A percentile compares a stretch with the other conserved stretches of the same genome.
Conservation (phyloP, 1,139 yeast genomes). For the Yamadazyma atlantica region DNA sequence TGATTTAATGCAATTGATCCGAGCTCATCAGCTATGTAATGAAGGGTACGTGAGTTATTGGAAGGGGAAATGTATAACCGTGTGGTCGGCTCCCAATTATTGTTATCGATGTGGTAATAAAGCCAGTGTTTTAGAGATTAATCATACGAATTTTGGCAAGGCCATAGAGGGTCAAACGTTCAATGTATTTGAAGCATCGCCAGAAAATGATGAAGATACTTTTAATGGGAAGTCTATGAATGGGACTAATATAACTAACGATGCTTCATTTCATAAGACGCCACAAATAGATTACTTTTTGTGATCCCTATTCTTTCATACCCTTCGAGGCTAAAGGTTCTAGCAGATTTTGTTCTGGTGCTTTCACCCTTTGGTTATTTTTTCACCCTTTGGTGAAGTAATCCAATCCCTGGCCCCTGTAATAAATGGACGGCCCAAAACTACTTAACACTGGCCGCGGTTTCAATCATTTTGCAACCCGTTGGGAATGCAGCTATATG, state of each 20-base stretch:
- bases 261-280: conserved; percentile 18
- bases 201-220: conserved; percentile 66
- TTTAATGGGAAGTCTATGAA: conserved; percentile 41
- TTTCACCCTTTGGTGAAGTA: no score
- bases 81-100: conserved; percentile 98
- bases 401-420: no score
- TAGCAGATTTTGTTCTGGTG: no score
- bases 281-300: conserved; percentile 67
- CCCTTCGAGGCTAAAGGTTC: no score
- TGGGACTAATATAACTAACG: conserved; percentile 29
- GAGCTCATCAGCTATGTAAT: conserved; percentile 96
- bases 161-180: conserved; percentile 54
- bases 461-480: no score
- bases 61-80: conserved; percentile 87
- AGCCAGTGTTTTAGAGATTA: conserved; percentile 86
- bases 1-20: conserved; percentile 71
- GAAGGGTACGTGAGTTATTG: conserved; percentile 94
- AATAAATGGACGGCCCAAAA: no score
- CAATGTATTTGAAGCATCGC: conserved; percentile 96
- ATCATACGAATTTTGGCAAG: conserved; percentile 31
- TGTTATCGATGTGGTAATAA: conserved; percentile 96
- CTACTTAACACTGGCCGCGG: no score
- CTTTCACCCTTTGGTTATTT: no score
- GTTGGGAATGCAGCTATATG: no score
- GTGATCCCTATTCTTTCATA: no score